Percentiles rank a stretch among this genome's conserved stretches.
Evolutionary conservation across 768 basidiomycete genomes (phyloP).

Genomic region (Auriscalpium vulgare): DNA sequence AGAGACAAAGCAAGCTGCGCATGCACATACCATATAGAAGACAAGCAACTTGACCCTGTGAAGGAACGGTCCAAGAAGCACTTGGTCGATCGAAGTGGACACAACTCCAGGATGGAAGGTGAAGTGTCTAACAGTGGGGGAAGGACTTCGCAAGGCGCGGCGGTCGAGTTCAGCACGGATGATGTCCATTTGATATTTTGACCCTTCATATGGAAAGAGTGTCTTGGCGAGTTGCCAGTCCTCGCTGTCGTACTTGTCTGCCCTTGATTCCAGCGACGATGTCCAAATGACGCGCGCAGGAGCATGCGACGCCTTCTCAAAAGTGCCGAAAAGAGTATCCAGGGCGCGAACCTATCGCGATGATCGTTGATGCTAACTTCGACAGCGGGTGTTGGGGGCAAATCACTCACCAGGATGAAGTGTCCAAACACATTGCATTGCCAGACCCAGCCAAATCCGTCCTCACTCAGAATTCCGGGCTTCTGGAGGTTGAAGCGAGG

Average conservation of each 20-base stretch:
- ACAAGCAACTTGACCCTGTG: constrained; percentile 40
- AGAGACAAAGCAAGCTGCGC: not conserved
- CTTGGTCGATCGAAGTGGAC: constrained; percentile 50
- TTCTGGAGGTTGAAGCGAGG: constrained; percentile 54
- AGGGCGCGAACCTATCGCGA: constrained; percentile 51
- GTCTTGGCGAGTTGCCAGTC: constrained; percentile 70
- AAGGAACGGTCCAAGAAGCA: constrained; percentile 36
- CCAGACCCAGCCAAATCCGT: constrained; percentile 77
- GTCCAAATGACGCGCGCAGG: constrained; percentile 70
- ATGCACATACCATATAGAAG: constrained; percentile 56
- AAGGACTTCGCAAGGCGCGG: constrained; percentile 24
- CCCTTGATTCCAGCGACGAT: constrained; percentile 59
- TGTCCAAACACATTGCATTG: constrained; percentile 82
- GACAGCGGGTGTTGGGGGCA: not conserved
- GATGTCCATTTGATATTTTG: constrained; percentile 75
- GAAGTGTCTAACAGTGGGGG: constrained; percentile 42
- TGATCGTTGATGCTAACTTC: constrained; percentile 6
- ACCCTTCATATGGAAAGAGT: constrained; percentile 54
- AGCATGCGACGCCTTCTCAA: constrained; percentile 22
- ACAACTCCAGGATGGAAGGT: constrained; percentile 64
- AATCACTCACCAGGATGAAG: constrained; percentile 59
- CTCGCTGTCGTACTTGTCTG: constrained; percentile 44
- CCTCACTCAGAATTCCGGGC: constrained; percentile 48
- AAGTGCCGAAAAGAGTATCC: constrained; percentile 41
- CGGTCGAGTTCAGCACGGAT: constrained; percentile 49